Conservation (phyloP, 306 rosid genomes). For the Castanea crenata region DNA sequence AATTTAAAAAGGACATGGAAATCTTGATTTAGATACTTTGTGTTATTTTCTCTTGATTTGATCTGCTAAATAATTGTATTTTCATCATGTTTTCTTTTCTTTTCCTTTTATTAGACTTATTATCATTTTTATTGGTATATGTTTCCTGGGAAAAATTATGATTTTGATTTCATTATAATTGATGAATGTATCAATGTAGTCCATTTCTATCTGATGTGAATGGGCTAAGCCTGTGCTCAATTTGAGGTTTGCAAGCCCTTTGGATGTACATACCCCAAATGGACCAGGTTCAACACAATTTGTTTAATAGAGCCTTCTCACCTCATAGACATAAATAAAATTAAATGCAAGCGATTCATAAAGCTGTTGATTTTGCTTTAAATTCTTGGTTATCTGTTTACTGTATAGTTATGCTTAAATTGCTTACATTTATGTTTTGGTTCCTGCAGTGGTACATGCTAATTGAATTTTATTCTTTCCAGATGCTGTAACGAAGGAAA, state of each 20-base stretch:
- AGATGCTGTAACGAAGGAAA: slow-evolving; percentile 98
- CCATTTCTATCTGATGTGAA: background rate
- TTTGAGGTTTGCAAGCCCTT: background rate
- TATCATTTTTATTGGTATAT: background rate
- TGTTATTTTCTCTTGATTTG: slow-evolving; percentile 3
- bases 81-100: background rate
- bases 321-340: background rate
- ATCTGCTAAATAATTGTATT: background rate
- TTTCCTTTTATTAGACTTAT: background rate
- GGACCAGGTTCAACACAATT: background rate
- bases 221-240: background rate
- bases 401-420: background rate
- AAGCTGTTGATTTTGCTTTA: background rate
- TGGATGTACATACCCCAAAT: background rate
- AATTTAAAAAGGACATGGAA: slow-evolving; percentile 2
- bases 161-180: background rate
- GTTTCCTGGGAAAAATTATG: background rate
- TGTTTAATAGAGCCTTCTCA: background rate
- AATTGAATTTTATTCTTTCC: slow-evolving; percentile 30
- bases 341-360: background rate
- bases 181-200: slow-evolving; percentile 1
- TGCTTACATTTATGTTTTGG: slow-evolving; percentile 3
- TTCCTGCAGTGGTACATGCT: slow-evolving; percentile 19
- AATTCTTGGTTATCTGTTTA: background rate
- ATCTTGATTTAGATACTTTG: background rate